These are phyloP conservation scores for Arachnomyces sp. DNA, from an alignment of 2,329 filamentous ascomycete genomes.

Conservation along the genomic window DNA sequence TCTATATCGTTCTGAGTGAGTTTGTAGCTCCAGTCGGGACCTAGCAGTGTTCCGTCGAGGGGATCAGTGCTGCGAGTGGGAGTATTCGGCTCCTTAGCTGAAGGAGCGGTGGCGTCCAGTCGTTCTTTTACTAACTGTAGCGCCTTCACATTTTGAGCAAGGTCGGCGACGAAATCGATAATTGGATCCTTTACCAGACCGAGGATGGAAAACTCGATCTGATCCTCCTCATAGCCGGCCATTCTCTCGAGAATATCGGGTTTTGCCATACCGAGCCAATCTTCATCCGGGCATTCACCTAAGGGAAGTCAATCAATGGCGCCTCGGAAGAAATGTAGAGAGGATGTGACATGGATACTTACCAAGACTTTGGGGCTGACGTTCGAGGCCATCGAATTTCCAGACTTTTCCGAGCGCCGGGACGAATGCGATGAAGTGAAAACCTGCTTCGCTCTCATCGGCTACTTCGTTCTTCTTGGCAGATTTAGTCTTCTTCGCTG, in stretches of 20 bases:
- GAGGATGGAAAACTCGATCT: constrained; percentile 69
- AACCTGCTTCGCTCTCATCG: constrained; percentile 55
- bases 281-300: constrained; percentile 38
- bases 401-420: constrained; percentile 67
- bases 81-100: neutral
- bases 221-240: constrained; percentile 55
- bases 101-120: constrained; percentile 8
- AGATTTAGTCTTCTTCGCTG: constrained; percentile 27
- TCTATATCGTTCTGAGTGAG: constrained; percentile 29
- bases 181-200: constrained; percentile 64
- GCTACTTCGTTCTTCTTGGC: constrained; percentile 35
- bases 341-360: constrained; percentile 7
- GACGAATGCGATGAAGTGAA: constrained; percentile 86
- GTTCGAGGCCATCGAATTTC: constrained; percentile 81
- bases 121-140: constrained; percentile 31
- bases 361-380: constrained; percentile 60
- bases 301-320: constrained; percentile 11
- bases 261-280: constrained; percentile 62
- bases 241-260: constrained; percentile 62
- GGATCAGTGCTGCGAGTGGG: constrained; percentile 3
- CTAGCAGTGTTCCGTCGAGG: constrained; percentile 20
- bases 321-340: neutral
- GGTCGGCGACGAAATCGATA: constrained; percentile 35
- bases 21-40: constrained; percentile 30
- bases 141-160: constrained; percentile 41